phyloP scores from a whole-genome alignment of 768 basidiomycete species.

The Rhizopogon vulgaris region DNA sequence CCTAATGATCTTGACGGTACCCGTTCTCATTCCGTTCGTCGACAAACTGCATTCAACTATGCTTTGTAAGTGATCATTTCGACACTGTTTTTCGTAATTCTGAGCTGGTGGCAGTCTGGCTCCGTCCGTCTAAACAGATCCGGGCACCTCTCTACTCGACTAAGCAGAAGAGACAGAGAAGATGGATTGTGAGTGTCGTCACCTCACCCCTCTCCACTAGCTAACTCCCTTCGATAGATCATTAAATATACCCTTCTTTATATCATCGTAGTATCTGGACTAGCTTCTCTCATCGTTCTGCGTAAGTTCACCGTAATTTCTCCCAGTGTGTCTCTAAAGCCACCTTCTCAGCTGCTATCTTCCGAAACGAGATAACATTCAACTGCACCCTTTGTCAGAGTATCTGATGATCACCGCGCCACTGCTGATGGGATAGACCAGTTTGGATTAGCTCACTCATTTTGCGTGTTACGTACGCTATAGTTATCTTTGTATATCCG shows the following conservation, averaged over 20 bases:
- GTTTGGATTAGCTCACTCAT: conserved; percentile 3
- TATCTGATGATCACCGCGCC: conserved; percentile 50
- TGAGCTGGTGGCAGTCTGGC: conserved; percentile 63
- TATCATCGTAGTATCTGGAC: conserved; percentile 61
- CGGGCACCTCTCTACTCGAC: conserved; percentile 89
- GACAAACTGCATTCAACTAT: conserved; percentile 91
- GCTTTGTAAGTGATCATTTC: conserved; percentile 57
- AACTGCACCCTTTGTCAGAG: conserved; percentile 80
- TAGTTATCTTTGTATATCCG: conserved; percentile 21
- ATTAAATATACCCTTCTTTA: conserved; percentile 86
- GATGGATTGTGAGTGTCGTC: conserved; percentile 69
- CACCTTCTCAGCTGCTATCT: conserved; percentile 55
- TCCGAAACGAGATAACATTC: conserved; percentile 74
- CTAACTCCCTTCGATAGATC: conserved; percentile 38
- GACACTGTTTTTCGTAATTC: conserved; percentile 4
- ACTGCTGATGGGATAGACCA: conserved; percentile 9
- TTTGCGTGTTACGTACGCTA: conserved; percentile 13
- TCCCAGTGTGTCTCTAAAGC: conserved; percentile 9
- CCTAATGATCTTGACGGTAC: conserved; percentile 80
- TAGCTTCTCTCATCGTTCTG: conserved; percentile 77
- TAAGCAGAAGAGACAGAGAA: conserved; percentile 86
- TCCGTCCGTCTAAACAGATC: conserved; percentile 91
- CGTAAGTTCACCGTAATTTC: conserved; percentile 47
- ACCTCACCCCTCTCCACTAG: background rate
- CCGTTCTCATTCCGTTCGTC: conserved; percentile 78